phyloP scores from a whole-genome alignment of 202 grass and related monocot genomes.

The Carex arenaria region DNA sequence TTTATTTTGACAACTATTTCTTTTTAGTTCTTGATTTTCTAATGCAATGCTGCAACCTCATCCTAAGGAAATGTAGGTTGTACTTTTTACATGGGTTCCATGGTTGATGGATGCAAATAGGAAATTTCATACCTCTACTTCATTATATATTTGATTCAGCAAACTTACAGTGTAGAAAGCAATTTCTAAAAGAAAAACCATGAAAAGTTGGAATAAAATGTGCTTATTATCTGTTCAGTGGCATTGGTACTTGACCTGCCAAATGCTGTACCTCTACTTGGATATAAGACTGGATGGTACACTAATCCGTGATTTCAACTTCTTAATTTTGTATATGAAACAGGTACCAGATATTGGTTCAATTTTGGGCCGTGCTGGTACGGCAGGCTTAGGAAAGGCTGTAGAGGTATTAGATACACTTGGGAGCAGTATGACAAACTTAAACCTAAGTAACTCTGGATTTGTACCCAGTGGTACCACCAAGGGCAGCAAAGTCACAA shows the following conservation, averaged over 20 bases:
- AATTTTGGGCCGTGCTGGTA: slow-evolving; percentile 78
- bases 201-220: background rate
- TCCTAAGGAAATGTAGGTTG: background rate
- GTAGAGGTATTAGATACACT: slow-evolving; percentile 96
- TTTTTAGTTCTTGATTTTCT: slow-evolving; percentile 1
- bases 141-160: background rate
- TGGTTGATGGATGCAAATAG: background rate
- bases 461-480: slow-evolving; percentile 56
- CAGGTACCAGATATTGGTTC: slow-evolving; percentile 90
- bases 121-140: background rate
- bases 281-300: background rate
- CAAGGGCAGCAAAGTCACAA: slow-evolving; percentile 76
- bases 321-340: slow-evolving; percentile 20
- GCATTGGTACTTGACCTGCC: background rate
- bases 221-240: background rate
- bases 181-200: background rate
- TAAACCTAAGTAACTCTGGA: slow-evolving; percentile 48
- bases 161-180: background rate
- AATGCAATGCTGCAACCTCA: background rate
- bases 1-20: background rate
- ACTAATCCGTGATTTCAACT: background rate
- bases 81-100: background rate
- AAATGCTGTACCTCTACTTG: background rate
- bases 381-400: slow-evolving; percentile 73
- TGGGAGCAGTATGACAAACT: slow-evolving; percentile 90